These are phyloP conservation scores for Moesziomyces parantarcticus DNA, from an alignment of 1,284 basidiomycete species.

Conservation along the genomic window DNA sequence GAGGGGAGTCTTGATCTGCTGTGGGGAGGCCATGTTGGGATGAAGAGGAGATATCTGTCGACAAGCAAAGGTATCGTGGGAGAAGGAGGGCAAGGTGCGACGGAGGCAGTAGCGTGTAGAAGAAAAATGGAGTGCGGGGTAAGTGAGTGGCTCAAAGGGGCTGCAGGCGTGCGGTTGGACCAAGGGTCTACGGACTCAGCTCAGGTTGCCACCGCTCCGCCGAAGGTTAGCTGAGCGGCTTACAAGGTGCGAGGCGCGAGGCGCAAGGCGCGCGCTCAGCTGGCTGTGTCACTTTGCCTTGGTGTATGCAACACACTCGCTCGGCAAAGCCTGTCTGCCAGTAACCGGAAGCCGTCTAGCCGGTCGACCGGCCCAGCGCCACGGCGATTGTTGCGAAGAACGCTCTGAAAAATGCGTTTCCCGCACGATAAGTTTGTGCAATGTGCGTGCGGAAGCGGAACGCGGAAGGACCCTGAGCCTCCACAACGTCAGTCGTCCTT, in stretches of 20 bases:
- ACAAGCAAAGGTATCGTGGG: not conserved
- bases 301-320: not conserved
- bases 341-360: slow-evolving; percentile 10
- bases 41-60: not conserved
- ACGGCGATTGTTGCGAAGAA: too few relatives aligned
- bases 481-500: too few relatives aligned
- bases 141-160: too few relatives aligned
- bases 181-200: too few relatives aligned
- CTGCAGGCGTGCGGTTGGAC: too few relatives aligned
- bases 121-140: too few relatives aligned
- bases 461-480: too few relatives aligned
- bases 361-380: slow-evolving; percentile 3
- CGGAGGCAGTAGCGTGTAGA: too few relatives aligned
- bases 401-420: too few relatives aligned
- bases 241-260: not conserved
- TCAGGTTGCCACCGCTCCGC: too few relatives aligned
- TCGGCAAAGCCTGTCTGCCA: not conserved
- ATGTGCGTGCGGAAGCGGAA: too few relatives aligned
- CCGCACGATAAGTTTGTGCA: too few relatives aligned
- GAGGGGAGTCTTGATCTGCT: slow-evolving; percentile 55
- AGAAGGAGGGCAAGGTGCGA: not conserved
- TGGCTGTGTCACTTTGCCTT: not conserved
- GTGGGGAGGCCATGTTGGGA: slow-evolving; percentile 47
- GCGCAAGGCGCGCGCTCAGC: not conserved
- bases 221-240: not conserved